Evolutionary conservation across 495 filamentous ascomycete genomes (phyloP).

Genomic region (Aspergillus olivimuriae): DNA sequence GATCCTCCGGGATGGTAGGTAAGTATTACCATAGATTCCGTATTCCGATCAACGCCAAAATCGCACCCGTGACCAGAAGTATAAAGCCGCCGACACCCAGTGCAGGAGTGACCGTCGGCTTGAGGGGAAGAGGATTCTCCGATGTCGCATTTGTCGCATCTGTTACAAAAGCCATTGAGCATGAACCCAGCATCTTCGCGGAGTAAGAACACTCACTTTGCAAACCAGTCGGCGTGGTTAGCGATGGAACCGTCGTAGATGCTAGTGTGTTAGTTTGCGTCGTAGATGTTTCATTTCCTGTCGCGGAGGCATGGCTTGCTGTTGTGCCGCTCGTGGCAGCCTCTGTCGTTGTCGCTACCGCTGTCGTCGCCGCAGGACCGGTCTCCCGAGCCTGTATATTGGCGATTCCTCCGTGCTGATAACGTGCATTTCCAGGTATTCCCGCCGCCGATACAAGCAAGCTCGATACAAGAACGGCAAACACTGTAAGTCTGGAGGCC

Average conservation of each 20-base stretch:
- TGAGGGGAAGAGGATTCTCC: conserved; percentile 53
- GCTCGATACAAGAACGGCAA: conserved; percentile 9
- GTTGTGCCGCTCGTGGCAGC: conserved; percentile 5
- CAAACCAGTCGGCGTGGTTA: conserved; percentile 13
- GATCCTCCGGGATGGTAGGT: neutral
- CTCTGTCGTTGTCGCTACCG: conserved; percentile 4
- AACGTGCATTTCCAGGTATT: conserved; percentile 9
- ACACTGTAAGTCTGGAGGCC: conserved; percentile 4
- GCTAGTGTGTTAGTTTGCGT: conserved; percentile 10
- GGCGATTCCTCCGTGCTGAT: conserved; percentile 7
- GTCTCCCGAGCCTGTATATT: conserved; percentile 10
- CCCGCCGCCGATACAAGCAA: conserved; percentile 11
- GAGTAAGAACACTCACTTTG: conserved; percentile 13
- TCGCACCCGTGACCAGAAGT: conserved; percentile 60
- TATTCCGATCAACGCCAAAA: conserved; percentile 73
- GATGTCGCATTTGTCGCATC: conserved; percentile 18
- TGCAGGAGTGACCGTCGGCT: conserved; percentile 71
- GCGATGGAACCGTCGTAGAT: conserved; percentile 10
- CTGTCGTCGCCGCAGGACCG: conserved; percentile 3
- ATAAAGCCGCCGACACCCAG: conserved; percentile 73
- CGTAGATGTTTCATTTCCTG: conserved; percentile 11
- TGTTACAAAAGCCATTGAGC: conserved; percentile 15
- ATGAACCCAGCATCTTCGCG: no score
- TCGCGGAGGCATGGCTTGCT: conserved; percentile 11
- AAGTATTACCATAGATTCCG: conserved; percentile 62